Percentiles rank a stretch among this genome's conserved stretches.
Evolutionary conservation across 2,329 filamentous ascomycete genomes (phyloP).

Genomic region (Aspergillus ruber): DNA sequence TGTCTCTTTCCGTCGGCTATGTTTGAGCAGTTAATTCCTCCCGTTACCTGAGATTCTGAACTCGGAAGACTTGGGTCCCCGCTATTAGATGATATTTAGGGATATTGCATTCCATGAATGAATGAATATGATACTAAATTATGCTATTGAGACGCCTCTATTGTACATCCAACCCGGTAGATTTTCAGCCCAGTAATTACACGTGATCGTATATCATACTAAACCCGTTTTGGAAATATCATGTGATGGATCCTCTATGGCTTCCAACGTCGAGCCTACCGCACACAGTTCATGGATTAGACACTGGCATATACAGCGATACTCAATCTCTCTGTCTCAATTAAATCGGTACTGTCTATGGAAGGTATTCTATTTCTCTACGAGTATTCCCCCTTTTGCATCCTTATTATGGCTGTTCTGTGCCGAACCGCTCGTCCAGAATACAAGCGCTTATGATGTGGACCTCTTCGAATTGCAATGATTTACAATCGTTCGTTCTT

Average conservation of each 20-base stretch:
- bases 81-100: background rate
- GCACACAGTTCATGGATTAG: too few species aligned
- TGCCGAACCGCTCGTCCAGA: conserved; percentile 26
- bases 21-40: conserved; percentile 19
- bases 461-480: conserved; percentile 15
- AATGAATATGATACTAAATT: conserved; percentile 3
- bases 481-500: conserved; percentile 7
- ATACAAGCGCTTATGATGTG: conserved; percentile 29
- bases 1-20: conserved; percentile 18
- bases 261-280: too few species aligned
- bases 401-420: conserved; percentile 15
- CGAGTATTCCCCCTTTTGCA: too few species aligned
- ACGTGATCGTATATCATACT: too few species aligned
- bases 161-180: conserved; percentile 4
- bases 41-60: conserved; percentile 8
- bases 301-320: too few species aligned
- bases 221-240: too few species aligned
- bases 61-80: background rate
- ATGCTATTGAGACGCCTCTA: conserved; percentile 5
- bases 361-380: too few species aligned
- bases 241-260: too few species aligned
- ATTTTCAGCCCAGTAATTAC: too few species aligned
- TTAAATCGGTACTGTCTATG: too few species aligned
- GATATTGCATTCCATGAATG: background rate
- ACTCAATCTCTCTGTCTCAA: too few species aligned